Evolutionary conservation across 2,329 filamentous ascomycete genomes (phyloP).

Genomic region (Trichoderma afroharzianum): DNA sequence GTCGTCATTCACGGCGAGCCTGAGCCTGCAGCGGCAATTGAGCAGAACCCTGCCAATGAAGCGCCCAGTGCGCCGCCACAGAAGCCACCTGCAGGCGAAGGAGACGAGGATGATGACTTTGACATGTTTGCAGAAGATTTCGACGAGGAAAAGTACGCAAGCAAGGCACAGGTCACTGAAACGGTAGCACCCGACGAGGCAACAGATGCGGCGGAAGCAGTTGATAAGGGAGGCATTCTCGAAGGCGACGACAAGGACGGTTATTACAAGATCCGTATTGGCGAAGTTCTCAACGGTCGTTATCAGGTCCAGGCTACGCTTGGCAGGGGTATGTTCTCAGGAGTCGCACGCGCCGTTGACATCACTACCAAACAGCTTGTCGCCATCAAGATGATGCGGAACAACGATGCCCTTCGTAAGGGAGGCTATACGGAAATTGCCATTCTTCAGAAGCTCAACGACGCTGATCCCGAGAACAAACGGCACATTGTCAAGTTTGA

Average conservation of each 20-base stretch:
- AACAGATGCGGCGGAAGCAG: conserved; percentile 49
- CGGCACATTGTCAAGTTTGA: conserved; percentile 90
- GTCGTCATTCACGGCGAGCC: conserved; percentile 48
- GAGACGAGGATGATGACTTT: conserved; percentile 64
- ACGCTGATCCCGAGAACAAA: conserved; percentile 80
- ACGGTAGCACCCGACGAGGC: conserved; percentile 34
- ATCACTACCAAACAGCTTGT: conserved; percentile 71
- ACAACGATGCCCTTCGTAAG: conserved; percentile 89
- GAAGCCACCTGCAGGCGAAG: conserved; percentile 34
- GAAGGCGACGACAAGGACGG: conserved; percentile 94
- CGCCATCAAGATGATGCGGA: conserved; percentile 96
- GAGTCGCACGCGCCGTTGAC: conserved; percentile 86
- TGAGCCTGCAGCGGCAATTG: conserved; percentile 20
- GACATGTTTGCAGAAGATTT: conserved; percentile 90
- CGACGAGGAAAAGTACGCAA: conserved; percentile 62
- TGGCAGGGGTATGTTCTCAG: conserved; percentile 94
- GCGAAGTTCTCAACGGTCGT: conserved; percentile 82
- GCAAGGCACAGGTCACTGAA: conserved; percentile 40
- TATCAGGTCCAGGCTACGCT: conserved; percentile 87
- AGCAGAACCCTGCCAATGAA: conserved; percentile 31
- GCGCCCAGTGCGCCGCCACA: conserved; percentile 20
- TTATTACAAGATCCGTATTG: conserved; percentile 92
- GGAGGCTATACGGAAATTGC: conserved; percentile 92
- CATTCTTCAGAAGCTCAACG: conserved; percentile 82
- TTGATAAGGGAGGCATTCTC: conserved; percentile 71